These are phyloP conservation scores for Santalum album DNA, from an alignment of 164 flowering plant genomes.

Conservation along the genomic window DNA sequence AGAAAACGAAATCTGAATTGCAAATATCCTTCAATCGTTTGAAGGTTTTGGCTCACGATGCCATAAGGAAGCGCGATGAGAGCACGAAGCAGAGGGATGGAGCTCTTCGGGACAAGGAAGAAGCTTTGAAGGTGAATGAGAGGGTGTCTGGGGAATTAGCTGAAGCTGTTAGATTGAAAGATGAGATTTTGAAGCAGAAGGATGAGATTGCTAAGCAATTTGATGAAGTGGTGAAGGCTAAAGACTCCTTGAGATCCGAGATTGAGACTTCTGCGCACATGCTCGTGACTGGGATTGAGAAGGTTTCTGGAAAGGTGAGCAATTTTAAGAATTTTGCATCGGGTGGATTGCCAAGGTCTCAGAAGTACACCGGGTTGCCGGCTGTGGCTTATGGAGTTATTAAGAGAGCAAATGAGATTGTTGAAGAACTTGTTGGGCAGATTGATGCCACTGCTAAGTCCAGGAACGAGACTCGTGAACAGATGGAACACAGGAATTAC, in stretches of 20 bases:
- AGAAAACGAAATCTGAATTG: constrained; percentile 61
- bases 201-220: constrained; percentile 42
- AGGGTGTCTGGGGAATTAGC: constrained; percentile 31
- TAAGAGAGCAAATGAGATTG: constrained; percentile 84
- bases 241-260: constrained; percentile 50
- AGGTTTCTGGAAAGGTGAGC: constrained; percentile 69
- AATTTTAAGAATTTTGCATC: constrained; percentile 52
- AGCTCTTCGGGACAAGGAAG: constrained; percentile 57
- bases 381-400: constrained; percentile 87
- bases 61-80: constrained; percentile 88
- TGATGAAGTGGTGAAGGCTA: constrained; percentile 43
- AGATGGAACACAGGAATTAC: constrained; percentile 85
- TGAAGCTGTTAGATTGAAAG: constrained; percentile 33
- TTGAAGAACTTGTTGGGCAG: constrained; percentile 78
- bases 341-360: constrained; percentile 66
- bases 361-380: constrained; percentile 70
- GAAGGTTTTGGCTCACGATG: constrained; percentile 54
- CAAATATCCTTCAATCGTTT: constrained; percentile 47
- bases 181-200: constrained; percentile 43
- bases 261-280: constrained; percentile 60
- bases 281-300: constrained; percentile 79
- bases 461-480: constrained; percentile 69
- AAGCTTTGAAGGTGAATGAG: constrained; percentile 32
- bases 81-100: constrained; percentile 49
- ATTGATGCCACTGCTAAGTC: constrained; percentile 47